Conservation (phyloP, 495 filamentous ascomycete genomes). For the Neurospora terricola region DNA sequence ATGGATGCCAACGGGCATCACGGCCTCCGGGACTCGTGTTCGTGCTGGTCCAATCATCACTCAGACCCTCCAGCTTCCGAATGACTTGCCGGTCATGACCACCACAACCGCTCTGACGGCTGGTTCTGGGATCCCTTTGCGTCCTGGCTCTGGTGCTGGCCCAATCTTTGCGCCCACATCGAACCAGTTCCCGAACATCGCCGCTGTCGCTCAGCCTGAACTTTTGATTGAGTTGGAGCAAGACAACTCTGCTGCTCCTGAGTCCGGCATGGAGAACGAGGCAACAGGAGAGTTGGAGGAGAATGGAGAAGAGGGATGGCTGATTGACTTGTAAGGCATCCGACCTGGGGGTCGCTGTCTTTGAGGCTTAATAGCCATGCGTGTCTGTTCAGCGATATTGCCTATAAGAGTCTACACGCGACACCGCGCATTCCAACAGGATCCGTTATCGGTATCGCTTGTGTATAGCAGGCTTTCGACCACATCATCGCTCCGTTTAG, state of each 20-base stretch:
- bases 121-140: background rate
- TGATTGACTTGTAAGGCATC: conserved; percentile 10
- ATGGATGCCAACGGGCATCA: background rate
- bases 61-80: background rate
- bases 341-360: background rate
- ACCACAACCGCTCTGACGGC: background rate
- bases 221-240: background rate
- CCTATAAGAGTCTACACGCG: too few relatives aligned
- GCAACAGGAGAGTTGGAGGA: background rate
- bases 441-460: too few relatives aligned
- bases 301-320: conserved; percentile 3
- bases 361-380: background rate
- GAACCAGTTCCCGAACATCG: background rate
- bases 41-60: background rate
- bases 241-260: background rate
- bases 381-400: background rate
- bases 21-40: background rate
- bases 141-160: background rate
- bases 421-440: too few relatives aligned
- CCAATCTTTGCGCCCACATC: background rate
- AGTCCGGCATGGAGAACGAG: background rate
- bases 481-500: background rate
- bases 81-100: background rate
- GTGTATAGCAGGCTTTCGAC: background rate
- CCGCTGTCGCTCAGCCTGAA: background rate